These are phyloP conservation scores for Saxispiralis lemnorum DNA, from an alignment of 495 filamentous ascomycete species.

Conservation along the genomic window DNA sequence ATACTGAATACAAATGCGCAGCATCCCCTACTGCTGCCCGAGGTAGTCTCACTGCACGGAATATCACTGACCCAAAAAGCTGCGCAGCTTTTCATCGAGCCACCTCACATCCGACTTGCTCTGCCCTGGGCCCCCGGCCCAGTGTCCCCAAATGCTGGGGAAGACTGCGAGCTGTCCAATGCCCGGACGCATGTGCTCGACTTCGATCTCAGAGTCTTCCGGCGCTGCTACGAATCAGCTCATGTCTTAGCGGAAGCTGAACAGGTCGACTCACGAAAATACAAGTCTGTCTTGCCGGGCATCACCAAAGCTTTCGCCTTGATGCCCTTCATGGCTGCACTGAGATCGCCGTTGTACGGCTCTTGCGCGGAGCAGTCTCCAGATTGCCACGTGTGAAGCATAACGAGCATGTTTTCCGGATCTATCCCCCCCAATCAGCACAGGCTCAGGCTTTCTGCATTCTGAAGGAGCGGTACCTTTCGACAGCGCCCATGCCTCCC, in stretches of 20 bases:
- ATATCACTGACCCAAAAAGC: constrained; percentile 27
- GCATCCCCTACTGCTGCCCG: background rate
- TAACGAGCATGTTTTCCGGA: constrained; percentile 46
- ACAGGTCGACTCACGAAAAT: constrained; percentile 40
- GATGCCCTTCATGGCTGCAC: constrained; percentile 46
- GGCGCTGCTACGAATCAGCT: constrained; percentile 27
- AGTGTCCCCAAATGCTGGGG: constrained; percentile 54
- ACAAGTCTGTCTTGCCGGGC: constrained; percentile 50
- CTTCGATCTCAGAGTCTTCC: constrained; percentile 52
- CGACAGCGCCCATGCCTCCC: constrained; percentile 51
- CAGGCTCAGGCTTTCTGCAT: background rate
- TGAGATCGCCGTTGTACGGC: constrained; percentile 46
- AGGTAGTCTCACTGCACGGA: too few species aligned
- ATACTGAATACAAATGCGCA: too few species aligned
- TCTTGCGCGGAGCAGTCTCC: constrained; percentile 46
- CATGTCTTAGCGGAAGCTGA: background rate
- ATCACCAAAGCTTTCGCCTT: constrained; percentile 50
- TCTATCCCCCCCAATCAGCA: constrained; percentile 26
- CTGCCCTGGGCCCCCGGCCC: constrained; percentile 35
- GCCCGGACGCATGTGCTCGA: constrained; percentile 42
- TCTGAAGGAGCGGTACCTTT: constrained; percentile 30
- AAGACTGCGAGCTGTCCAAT: constrained; percentile 39
- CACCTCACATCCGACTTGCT: constrained; percentile 47
- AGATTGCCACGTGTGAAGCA: constrained; percentile 60
- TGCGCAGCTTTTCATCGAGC: constrained; percentile 41